Base-by-base conservation (phyloP, 768 basidiomycete genomes). In the Myochromella boudieri region DNA sequence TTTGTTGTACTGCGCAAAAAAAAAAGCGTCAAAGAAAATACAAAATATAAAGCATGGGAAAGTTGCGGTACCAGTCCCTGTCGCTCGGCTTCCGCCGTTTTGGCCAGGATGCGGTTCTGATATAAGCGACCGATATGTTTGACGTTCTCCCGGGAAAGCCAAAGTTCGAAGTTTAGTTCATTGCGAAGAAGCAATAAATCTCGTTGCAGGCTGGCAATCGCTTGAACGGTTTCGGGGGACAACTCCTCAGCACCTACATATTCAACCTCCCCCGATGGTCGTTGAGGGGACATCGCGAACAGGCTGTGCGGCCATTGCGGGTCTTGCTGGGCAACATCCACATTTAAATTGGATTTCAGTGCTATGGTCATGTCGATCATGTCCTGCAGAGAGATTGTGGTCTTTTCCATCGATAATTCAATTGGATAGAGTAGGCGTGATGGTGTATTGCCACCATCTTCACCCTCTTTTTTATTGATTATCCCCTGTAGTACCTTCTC, bases 131-230 rank as follows among this genome's bases (percentile, higher is more conserved):
- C 87, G 40, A 94, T 86, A 58, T 92, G 88, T 60, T 82, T 81
- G 42, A 86, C 77, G 48, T 91, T 90, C 64, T 91, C 84, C 52
- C 87, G 75, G 47, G 87, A 83, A 32, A 87, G 68, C 87, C 90
- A 94, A 20, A 85, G 70, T 67, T 93, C 87, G 50, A 92, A 90
- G 60, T 91, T 90, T 32, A 93, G 78, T 53, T 93, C 90, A 59
- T 83, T 90, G 39, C 85, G 75, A 22, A 93, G 69, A 22, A 91
- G 64, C 2, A 91, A 63, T 1, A 87, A 74, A 58, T 93, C 88
- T 34, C 85, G 74, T 62, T 94, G 91, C 48, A 94, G 68, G 5
- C 70, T 74, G 11, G 83, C 77, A 24, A 93, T 81, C 7, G 82
- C 83, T 44, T 82, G 77, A n/a, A 72, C 71, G n/a, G 82, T 71